Conservation (phyloP, 306 rosid genomes). For the Cicer arietinum region DNA sequence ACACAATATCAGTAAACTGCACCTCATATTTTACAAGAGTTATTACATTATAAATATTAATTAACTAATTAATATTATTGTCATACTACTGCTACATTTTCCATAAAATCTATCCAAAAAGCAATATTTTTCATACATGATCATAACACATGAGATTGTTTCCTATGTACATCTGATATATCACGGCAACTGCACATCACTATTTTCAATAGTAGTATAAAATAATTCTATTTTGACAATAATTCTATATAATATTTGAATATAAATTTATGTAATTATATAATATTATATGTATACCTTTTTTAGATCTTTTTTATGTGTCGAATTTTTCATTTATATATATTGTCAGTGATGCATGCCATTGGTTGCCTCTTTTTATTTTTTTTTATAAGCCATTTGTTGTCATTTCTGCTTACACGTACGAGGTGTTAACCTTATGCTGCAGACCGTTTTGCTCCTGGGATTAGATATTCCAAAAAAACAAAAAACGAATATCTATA, state of each 20-base stretch:
- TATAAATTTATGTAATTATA: neutral
- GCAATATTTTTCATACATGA: no score
- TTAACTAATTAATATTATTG: slow-evolving; percentile 7
- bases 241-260: neutral
- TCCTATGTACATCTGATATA: no score
- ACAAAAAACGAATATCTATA: neutral
- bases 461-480: no score
- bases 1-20: neutral
- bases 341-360: neutral
- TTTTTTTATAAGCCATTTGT: neutral
- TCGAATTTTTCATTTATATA: neutral
- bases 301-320: neutral
- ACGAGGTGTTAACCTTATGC: slow-evolving; percentile 17
- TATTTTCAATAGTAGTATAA: neutral
- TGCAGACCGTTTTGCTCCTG: neutral
- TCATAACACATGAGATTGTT: neutral
- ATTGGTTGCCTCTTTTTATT: neutral
- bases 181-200: neutral
- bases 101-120: no score
- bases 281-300: neutral
- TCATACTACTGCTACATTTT: neutral
- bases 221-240: no score
- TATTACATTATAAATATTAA: neutral
- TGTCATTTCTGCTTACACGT: slow-evolving; percentile 8
- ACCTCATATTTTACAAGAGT: neutral